Evolutionary conservation across 2,329 filamentous ascomycete genomes (phyloP), one percentile per base, ranked within the genome.

Genomic region (Ploettnerulaceae sp.): DNA sequence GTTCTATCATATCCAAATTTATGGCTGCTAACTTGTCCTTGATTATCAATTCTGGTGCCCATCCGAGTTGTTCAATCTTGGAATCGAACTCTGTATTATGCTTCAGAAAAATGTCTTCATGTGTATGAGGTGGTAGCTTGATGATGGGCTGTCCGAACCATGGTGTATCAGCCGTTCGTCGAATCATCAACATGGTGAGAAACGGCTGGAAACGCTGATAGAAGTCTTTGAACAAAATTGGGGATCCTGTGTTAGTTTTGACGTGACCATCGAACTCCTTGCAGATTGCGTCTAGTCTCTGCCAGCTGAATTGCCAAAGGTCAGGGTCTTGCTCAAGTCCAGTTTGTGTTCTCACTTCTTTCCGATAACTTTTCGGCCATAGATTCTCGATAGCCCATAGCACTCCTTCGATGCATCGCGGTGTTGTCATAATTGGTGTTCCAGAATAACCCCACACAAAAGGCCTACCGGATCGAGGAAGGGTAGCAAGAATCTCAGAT

Each of bases 391-490:
- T 39, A 3, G 52, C 51, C 36, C 25, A 55, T 1, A 57, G 45
- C 11, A 58, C 20, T 1, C 48, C 46, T 28, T 57, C 50, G 12
- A 58, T 18, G 7, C 32, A 37, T 20, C 56, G 15, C 3, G 56
- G 56, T 14, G 37, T 48, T 12, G 39, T 18, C 2, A 22, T 11
- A 2, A 58, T 8, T 4, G 56, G 56, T 3, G 54, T 58, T 7
- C 56, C 56, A 14, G 54, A 54, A 35, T 53, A 55, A 6, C 54
- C 56, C 56, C 56, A 58, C 6, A 54, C 17, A 18, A 48, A 54
- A 4, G 56, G 56, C 3, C 40, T 15, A 4, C 29, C 31, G 5
- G 26, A 20, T 15, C 9, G 40, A 4, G 54, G 52, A 1, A 58
- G 36, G 7, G 36, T 34, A 6, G 36, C 18, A 14, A 55, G 38